Percentiles rank a stretch among this genome's conserved stretches.
phyloP scores from a whole-genome alignment of 2,329 filamentous ascomycete genomes.

The Claviceps spartinae region DNA sequence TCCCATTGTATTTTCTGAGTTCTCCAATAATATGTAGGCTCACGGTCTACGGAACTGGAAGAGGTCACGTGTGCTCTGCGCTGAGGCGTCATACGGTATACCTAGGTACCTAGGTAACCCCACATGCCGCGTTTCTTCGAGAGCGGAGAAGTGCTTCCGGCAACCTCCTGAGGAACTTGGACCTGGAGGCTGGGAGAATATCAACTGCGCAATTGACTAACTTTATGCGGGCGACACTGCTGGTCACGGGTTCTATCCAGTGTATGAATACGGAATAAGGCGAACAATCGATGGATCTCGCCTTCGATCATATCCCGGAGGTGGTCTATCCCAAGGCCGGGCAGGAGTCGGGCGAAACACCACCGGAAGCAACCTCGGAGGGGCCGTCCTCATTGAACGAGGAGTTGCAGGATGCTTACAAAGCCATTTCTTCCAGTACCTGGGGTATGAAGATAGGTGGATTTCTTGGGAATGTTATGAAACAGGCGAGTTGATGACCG shows the following conservation, averaged over 20 bases:
- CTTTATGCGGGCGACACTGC: neutral
- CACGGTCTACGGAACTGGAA: no score
- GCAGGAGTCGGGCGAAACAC: slow-evolving; percentile 30
- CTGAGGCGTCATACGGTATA: neutral
- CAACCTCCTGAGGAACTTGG: neutral
- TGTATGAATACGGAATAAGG: neutral
- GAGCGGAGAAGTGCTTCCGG: neutral
- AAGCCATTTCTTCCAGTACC: slow-evolving; percentile 76
- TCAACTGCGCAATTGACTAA: neutral
- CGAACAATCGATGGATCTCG: slow-evolving; percentile 63
- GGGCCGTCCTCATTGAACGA: slow-evolving; percentile 55
- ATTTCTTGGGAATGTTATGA: slow-evolving; percentile 81
- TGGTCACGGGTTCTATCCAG: neutral
- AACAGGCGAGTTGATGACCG: slow-evolving; percentile 49
- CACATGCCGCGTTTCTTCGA: neutral
- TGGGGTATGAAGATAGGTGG: slow-evolving; percentile 86
- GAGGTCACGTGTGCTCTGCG: no score
- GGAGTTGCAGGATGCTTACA: slow-evolving; percentile 91
- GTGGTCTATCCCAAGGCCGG: slow-evolving; percentile 52
- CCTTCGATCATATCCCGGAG: slow-evolving; percentile 93
- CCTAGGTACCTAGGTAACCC: neutral
- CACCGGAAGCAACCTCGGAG: slow-evolving; percentile 28
- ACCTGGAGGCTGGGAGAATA: neutral
- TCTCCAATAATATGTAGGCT: no score
- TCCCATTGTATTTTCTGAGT: no score